Base-by-base conservation (phyloP, 2,329 filamentous ascomycete species). In the Claviceps humidiphila region DNA sequence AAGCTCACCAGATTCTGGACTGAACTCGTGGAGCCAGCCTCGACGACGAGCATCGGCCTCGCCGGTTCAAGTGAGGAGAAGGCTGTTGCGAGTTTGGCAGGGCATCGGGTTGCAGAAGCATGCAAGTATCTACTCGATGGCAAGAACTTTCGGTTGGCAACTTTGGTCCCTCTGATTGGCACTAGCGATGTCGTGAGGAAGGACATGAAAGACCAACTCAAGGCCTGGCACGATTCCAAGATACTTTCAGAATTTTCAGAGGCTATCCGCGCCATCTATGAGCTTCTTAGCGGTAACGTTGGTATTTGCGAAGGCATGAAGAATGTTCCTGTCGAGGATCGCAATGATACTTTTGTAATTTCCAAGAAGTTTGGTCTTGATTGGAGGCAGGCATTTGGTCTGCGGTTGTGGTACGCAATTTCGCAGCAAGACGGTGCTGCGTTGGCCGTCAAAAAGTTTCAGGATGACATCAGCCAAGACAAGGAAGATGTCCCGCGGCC, bases 341-440 rank as follows among this genome's bases (percentile, higher is more conserved):
- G 86, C 45, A 78, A 85, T 41, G 78, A 83, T 14, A 84, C 84
- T 0, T 95, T 98, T 63, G 77, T 82, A 51, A 87, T 98, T 57
- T 87, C 89, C 1, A 78, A 86, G 60, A 83, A 84, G 47, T 98
- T 96, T 64, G 81, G 81, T 4, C 74, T 98, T 39, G 87, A 94
- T 64, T 98, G 93, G 93, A 84, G 88, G 65, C 90, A 95, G 63
- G 84, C 90, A 0, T 95, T 98, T 66, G 91, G 88, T 11, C 75
- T 98, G 49, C 82, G 90, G 44, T 74, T 98, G 1, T 97, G 89
- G 87, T 98, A 95, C 65, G 84, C 83, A 45, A 86, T 82, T 42
- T 75, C 79, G 2, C 73, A 78, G 38, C 75, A 82, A 41, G 85
- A 89, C 45, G 77, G 81, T 39, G 75, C 96, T 44, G 80, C 84